A percentile compares a stretch with the other conserved stretches of the same genome.
Conservation (phyloP, 2,329 filamentous ascomycete species). For the Colletotrichum siamense region DNA sequence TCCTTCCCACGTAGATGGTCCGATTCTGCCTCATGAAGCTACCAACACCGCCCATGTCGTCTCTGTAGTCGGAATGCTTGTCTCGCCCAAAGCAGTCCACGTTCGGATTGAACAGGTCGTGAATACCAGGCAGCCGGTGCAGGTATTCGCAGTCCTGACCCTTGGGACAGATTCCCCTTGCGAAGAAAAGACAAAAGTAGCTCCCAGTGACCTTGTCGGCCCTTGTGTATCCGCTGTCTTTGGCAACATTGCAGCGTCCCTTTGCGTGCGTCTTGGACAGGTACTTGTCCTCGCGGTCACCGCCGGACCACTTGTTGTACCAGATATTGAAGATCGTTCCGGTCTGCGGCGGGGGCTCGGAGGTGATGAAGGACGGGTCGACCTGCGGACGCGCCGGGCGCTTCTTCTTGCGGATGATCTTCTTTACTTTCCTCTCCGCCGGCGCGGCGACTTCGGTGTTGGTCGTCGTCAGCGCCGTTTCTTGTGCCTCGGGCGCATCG, state of each 20-base stretch:
- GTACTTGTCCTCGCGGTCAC: constrained; percentile 92
- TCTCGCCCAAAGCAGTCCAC: constrained; percentile 95
- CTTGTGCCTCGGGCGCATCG: background rate
- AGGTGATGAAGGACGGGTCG: constrained; percentile 81
- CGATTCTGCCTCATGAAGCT: constrained; percentile 93
- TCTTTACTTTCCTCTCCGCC: constrained; percentile 75
- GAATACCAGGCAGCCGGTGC: constrained; percentile 83
- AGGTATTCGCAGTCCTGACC: constrained; percentile 95
- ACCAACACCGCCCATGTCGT: constrained; percentile 97
- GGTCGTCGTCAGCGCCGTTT: constrained; percentile 35
- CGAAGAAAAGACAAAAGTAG: constrained; percentile 91
- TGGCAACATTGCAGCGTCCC: constrained; percentile 83
- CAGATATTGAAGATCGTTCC: constrained; percentile 98
- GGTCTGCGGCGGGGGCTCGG: constrained; percentile 87
- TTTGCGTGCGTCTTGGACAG: constrained; percentile 82
- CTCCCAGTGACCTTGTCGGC: constrained; percentile 79
- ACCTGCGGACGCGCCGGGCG: constrained; percentile 90
- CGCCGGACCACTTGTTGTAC: constrained; percentile 99
- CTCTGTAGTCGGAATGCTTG: constrained; percentile 90
- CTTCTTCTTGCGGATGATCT: constrained; percentile 90
- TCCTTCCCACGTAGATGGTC: constrained; percentile 90
- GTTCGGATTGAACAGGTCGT: constrained; percentile 92
- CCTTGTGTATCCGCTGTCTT: constrained; percentile 79
- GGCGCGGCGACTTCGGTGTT: constrained; percentile 52
- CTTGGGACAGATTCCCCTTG: constrained; percentile 72